Percentiles rank a stretch among this genome's conserved stretches.
Evolutionary conservation across 768 basidiomycete genomes (phyloP).

Genomic region (Cyathus striatus): DNA sequence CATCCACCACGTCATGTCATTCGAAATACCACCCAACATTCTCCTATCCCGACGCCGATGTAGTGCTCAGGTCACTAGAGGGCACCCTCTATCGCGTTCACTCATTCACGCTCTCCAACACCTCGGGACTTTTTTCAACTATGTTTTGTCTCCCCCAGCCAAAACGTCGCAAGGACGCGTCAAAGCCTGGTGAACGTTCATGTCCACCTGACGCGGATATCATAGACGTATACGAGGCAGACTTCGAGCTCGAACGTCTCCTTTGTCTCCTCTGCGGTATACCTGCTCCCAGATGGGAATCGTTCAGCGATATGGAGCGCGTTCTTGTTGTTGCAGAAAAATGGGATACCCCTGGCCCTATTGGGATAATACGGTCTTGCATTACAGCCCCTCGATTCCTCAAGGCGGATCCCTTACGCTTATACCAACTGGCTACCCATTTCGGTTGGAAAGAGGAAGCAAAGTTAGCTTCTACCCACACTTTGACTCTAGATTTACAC

Average conservation of each 20-base stretch:
- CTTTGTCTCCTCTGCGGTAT: constrained; percentile 57
- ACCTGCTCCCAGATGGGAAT: constrained; percentile 38
- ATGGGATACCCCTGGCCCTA: constrained; percentile 64
- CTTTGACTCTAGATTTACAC: constrained; percentile 48
- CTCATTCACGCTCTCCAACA: constrained; percentile 49
- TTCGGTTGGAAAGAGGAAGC: constrained; percentile 60
- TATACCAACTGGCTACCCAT: constrained; percentile 53
- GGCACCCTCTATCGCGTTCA: constrained; percentile 52
- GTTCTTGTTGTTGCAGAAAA: constrained; percentile 61
- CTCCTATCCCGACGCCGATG: constrained; percentile 26
- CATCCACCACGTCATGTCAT: background rate
- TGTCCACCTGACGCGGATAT: constrained; percentile 8
- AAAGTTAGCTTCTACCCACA: constrained; percentile 49
- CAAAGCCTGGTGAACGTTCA: background rate
- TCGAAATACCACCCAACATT: constrained; percentile 25
- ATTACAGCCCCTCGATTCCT: constrained; percentile 44
- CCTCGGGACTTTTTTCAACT: constrained; percentile 56
- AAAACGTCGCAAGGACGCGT: constrained; percentile 4
- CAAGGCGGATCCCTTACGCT: constrained; percentile 36
- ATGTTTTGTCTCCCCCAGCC: constrained; percentile 58
- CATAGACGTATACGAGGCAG: constrained; percentile 33
- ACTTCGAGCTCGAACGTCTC: constrained; percentile 46
- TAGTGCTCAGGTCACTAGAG: constrained; percentile 35
- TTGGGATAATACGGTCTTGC: constrained; percentile 48
- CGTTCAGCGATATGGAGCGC: constrained; percentile 47